A percentile compares a stretch with the other conserved stretches of the same genome.
Evolutionary conservation across 75 land plant genomes (phyloP).

Genomic region (Selaginella tamariscina): DNA sequence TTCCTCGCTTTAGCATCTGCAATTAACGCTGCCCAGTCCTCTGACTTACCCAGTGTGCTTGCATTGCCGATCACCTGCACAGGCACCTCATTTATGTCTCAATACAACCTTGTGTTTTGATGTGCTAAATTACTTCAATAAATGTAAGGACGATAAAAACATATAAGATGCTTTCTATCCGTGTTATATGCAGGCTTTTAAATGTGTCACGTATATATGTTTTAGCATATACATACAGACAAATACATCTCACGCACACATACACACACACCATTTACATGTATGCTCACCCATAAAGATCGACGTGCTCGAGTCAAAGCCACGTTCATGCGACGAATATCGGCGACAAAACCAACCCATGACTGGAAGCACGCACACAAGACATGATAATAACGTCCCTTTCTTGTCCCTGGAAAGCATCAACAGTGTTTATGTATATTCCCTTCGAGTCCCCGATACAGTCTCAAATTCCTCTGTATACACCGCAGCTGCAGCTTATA

Average conservation of each 20-base stretch:
- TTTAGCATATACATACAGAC: no score
- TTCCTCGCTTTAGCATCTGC: conserved; percentile 71
- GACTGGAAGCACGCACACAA: conserved; percentile 90
- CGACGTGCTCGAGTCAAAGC: conserved; percentile 97
- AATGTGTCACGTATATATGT: no score
- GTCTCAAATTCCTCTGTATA: conserved; percentile 77
- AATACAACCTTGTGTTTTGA: no score
- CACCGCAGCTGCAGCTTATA: conserved; percentile 91
- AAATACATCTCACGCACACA: no score
- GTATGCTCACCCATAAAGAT: conserved; percentile 90
- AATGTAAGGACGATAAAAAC: background rate
- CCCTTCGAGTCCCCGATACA: conserved; percentile 58
- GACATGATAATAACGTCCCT: conserved; percentile 99
- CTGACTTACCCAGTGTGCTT: conserved; percentile 64
- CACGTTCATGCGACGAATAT: conserved; percentile 96
- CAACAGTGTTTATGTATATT: conserved; percentile 90
- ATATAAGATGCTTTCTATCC: no score
- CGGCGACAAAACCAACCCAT: conserved; percentile 99
- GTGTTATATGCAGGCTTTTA: no score
- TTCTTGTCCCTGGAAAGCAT: conserved; percentile 99
- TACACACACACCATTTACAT: no score
- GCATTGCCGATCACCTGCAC: conserved; percentile 98
- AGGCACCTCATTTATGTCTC: background rate
- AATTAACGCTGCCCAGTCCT: conserved; percentile 90
- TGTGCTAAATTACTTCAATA: no score